A percentile compares a stretch with the other conserved stretches of the same genome.
Conservation (phyloP, 108 stramenopile genomes). For the Cyclotella baltica region DNA sequence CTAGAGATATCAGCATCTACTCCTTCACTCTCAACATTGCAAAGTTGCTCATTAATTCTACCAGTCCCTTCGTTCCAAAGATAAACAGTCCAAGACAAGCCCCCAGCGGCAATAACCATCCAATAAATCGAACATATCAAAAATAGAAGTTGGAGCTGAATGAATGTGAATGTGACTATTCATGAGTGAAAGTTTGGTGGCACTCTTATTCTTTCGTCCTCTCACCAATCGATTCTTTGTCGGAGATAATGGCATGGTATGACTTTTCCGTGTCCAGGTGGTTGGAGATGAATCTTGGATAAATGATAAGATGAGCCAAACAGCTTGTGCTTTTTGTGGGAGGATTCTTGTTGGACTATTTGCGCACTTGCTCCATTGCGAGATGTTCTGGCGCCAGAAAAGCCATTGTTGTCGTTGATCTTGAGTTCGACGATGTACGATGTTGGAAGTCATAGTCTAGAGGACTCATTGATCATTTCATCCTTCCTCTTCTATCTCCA, state of each 20-base stretch:
- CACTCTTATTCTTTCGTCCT: conserved; percentile 62
- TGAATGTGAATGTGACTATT: no score
- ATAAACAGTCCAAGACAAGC: conserved; percentile 96
- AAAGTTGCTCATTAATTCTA: conserved; percentile 92
- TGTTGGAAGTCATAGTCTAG: conserved; percentile 80
- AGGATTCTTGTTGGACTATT: conserved; percentile 42
- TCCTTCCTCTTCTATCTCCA: no score
- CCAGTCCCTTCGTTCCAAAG: conserved; percentile 98
- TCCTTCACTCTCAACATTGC: conserved; percentile 74
- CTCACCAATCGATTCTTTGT: conserved; percentile 50
- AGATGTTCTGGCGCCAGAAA: conserved; percentile 85
- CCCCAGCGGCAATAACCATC: conserved; percentile 99
- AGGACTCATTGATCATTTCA: no score
- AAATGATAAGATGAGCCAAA: conserved; percentile 21
- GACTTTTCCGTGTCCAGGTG: conserved; percentile 84
- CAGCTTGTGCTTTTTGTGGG: conserved; percentile 43
- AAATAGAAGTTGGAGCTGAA: conserved; percentile 91
- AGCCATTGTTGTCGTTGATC: conserved; percentile 80
- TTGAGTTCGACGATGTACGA: conserved; percentile 88
- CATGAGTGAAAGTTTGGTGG: conserved; percentile 50
- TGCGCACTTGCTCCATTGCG: conserved; percentile 76
- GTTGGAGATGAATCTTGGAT: conserved; percentile 89
- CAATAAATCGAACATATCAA: conserved; percentile 98
- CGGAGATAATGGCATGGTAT: conserved; percentile 66
- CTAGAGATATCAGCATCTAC: conserved; percentile 96